phyloP scores from a whole-genome alignment of 2,329 filamentous ascomycete genomes.

The Fusarium ramigenum region DNA sequence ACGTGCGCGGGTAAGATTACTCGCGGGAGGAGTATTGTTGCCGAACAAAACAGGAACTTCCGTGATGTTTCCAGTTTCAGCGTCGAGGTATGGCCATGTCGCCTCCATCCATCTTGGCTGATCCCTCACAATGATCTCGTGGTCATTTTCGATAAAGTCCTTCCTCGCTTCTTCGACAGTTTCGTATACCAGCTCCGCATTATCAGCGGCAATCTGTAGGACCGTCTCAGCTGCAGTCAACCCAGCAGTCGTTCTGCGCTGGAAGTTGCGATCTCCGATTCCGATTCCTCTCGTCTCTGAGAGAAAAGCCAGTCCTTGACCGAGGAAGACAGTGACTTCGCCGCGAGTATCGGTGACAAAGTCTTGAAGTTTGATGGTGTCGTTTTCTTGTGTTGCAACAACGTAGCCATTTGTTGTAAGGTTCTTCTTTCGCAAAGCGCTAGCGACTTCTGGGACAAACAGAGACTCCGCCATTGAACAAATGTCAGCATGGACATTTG shows the following conservation, averaged over 20 bases:
- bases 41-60: conserved; percentile 41
- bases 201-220: conserved; percentile 43
- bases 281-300: conserved; percentile 46
- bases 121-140: conserved; percentile 37
- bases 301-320: conserved; percentile 45
- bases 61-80: conserved; percentile 37
- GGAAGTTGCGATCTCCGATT: conserved; percentile 43
- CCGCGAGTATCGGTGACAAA: conserved; percentile 45
- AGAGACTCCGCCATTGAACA: conserved; percentile 42
- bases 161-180: conserved; percentile 40
- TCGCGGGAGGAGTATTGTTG: conserved; percentile 40
- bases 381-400: conserved; percentile 23
- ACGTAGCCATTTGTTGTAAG: conserved; percentile 44
- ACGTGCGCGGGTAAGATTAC: conserved; percentile 43
- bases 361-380: conserved; percentile 40
- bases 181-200: conserved; percentile 39
- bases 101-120: conserved; percentile 26
- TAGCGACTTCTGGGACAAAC: conserved; percentile 40
- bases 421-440: conserved; percentile 34
- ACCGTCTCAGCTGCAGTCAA: conserved; percentile 41
- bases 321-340: conserved; percentile 41
- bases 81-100: conserved; percentile 39
- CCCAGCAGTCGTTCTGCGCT: conserved; percentile 43
- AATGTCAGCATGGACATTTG: conserved; percentile 46
- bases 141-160: conserved; percentile 39